These are phyloP conservation scores for Chenopodium suecicum DNA, from an alignment of 148 eudicot genomes.

Conservation along the genomic window DNA sequence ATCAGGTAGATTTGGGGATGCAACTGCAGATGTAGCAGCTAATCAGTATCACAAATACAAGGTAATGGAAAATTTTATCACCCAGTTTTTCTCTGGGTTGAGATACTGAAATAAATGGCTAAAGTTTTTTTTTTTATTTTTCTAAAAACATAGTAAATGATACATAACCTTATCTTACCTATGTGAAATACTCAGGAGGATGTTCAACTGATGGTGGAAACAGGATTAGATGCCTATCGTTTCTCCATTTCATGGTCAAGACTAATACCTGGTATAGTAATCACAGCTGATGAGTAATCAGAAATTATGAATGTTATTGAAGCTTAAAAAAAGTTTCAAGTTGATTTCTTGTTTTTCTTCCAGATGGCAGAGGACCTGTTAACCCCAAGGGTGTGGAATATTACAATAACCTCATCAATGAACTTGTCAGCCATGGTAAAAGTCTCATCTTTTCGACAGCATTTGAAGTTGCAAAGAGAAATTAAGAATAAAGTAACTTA, in stretches of 20 bases:
- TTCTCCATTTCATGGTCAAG: slow-evolving; percentile 70
- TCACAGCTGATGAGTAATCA: neutral
- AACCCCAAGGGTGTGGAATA: slow-evolving; percentile 49
- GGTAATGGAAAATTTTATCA: slow-evolving; percentile 12
- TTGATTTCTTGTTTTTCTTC: neutral
- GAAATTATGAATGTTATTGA: neutral
- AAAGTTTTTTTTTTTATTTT: no score
- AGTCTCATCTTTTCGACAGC: neutral
- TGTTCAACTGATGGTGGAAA: slow-evolving; percentile 49
- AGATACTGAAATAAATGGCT: neutral
- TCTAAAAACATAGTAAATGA: no score
- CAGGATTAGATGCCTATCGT: slow-evolving; percentile 57
- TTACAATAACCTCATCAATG: slow-evolving; percentile 61
- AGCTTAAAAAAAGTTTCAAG: neutral
- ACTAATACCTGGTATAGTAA: slow-evolving; percentile 44
- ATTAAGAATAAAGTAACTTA: neutral
- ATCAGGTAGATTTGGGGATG: neutral
- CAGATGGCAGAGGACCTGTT: slow-evolving; percentile 52
- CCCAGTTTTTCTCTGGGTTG: neutral
- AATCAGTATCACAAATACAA: slow-evolving; percentile 43
- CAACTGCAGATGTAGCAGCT: slow-evolving; percentile 36
- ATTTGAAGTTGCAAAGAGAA: neutral
- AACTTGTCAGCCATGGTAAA: slow-evolving; percentile 50
- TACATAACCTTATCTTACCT: no score
- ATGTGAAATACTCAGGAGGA: slow-evolving; percentile 39